Conservation (phyloP, 2,329 filamentous ascomycete species). For the Venturia asperata region DNA sequence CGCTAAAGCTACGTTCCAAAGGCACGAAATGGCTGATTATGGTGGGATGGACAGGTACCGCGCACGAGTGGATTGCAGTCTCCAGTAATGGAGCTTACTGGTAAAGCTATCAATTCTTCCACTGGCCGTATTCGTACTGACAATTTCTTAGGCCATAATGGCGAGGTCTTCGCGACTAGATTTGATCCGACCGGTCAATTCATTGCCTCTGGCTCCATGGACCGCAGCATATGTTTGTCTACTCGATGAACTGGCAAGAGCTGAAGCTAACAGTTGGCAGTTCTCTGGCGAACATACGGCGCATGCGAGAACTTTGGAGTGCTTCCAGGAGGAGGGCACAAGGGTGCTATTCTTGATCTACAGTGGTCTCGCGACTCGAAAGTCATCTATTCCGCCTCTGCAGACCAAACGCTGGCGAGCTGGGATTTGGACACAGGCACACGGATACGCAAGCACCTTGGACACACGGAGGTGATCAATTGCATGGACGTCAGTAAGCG, state of each 20-base stretch:
- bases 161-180: slow-evolving; percentile 82
- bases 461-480: slow-evolving; percentile 96
- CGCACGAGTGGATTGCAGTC: slow-evolving; percentile 79
- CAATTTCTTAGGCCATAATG: slow-evolving; percentile 49
- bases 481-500: slow-evolving; percentile 79
- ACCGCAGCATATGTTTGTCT: slow-evolving; percentile 72
- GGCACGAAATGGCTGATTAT: slow-evolving; percentile 26
- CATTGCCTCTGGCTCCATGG: slow-evolving; percentile 93
- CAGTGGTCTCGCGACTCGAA: slow-evolving; percentile 96
- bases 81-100: slow-evolving; percentile 88
- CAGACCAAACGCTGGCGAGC: slow-evolving; percentile 86
- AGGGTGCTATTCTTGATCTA: slow-evolving; percentile 81
- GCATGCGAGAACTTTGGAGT: slow-evolving; percentile 91
- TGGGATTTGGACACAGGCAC: slow-evolving; percentile 93
- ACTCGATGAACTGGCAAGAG: neutral
- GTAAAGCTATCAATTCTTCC: slow-evolving; percentile 37
- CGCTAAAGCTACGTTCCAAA: slow-evolving; percentile 19
- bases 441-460: slow-evolving; percentile 82
- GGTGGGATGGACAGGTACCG: slow-evolving; percentile 49
- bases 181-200: slow-evolving; percentile 84
- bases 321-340: slow-evolving; percentile 65
- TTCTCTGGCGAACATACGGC: slow-evolving; percentile 90
- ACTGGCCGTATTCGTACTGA: slow-evolving; percentile 17
- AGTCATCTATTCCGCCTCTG: slow-evolving; percentile 84
- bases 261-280: slow-evolving; percentile 37